Base-by-base conservation (phyloP, 2,329 filamentous ascomycete species). In the Aureobasidium pullulans region DNA sequence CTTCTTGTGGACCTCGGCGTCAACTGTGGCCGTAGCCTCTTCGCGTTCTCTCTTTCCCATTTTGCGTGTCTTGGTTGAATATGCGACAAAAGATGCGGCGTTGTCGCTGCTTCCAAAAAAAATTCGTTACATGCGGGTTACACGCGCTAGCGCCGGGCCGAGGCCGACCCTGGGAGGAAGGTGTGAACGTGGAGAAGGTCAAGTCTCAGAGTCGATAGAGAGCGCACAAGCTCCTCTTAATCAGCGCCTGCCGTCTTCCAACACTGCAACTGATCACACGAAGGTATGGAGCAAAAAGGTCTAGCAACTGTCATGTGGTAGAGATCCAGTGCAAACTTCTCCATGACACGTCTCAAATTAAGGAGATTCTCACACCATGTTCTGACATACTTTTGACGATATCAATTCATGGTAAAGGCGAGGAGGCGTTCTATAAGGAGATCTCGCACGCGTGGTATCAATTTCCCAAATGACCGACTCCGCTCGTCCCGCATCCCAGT, bases 21-120 rank as follows among this genome's bases (percentile, higher is more conserved):
- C 66, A 7, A 50, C 53, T 9, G 42, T 32, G 23, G 60, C 60
- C 10, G 65, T 62, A 23, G 60, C 64, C 58, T 67, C 65, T 57
- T 68, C 67, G 52, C 66, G 62, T n/a, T 64, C 64, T 62, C 67
- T 62, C 64, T 69, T 69, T 8, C 64, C 66, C 67, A 69, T 69
- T 34, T n/a, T 62, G 44, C 11, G 28, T 32, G 50, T 42, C 10
- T 42, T 54, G n/a, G 49, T 43, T 31, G 50, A 43, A 39, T 8
- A 54, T 54, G 50, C 49, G 50, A 54, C 37, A 54, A 34, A 23
- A 42, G 15, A 23, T 34, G 50, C 50, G 50, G 34, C 50, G 50
- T 16, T 32, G 16, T 36, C 34, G 47, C 19, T 7, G 32, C 16
- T 7, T 50, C 47, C 48, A 52, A 40, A 52, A 49, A 23, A 52